Evolutionary conservation across 2,329 filamentous ascomycete species (phyloP).

Genomic region (Colletotrichum spaethianum): DNA sequence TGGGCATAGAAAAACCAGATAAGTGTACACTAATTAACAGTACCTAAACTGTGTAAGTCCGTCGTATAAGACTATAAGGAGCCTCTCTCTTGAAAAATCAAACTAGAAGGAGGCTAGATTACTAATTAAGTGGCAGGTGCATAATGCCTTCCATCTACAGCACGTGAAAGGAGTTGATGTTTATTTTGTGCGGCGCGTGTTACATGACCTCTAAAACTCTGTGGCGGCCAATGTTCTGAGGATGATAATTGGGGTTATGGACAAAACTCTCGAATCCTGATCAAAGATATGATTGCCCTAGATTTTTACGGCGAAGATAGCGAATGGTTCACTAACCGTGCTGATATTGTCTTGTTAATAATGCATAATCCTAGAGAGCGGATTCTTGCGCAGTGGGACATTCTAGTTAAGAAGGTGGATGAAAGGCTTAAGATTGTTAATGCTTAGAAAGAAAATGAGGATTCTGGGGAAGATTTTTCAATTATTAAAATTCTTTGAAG

Average conservation of each 20-base stretch:
- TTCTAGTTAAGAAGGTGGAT: slow-evolving; percentile 3
- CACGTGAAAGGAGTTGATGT: neutral
- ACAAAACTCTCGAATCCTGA: neutral
- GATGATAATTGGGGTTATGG: neutral
- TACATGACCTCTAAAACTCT: neutral
- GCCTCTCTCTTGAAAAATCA: neutral
- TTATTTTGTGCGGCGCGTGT: neutral
- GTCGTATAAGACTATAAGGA: neutral
- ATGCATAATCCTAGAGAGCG: slow-evolving; percentile 24
- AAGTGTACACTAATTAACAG: too few relatives aligned
- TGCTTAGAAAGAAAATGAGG: too few relatives aligned
- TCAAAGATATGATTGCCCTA: neutral
- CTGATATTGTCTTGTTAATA: slow-evolving; percentile 18
- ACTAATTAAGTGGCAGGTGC: neutral
- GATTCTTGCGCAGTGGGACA: slow-evolving; percentile 5
- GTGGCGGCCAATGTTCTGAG: neutral
- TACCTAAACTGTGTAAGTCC: neutral
- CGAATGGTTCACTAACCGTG: slow-evolving; percentile 10
- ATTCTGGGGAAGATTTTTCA: too few relatives aligned
- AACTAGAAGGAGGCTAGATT: neutral
- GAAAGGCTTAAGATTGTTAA: neutral
- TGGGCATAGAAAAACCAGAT: too few relatives aligned
- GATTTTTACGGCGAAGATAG: neutral
- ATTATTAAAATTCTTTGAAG: too few relatives aligned
- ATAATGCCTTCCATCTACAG: neutral